These are phyloP conservation scores for Torulaspora indica DNA, from an alignment of 805 yeast species.

Conservation along the genomic window DNA sequence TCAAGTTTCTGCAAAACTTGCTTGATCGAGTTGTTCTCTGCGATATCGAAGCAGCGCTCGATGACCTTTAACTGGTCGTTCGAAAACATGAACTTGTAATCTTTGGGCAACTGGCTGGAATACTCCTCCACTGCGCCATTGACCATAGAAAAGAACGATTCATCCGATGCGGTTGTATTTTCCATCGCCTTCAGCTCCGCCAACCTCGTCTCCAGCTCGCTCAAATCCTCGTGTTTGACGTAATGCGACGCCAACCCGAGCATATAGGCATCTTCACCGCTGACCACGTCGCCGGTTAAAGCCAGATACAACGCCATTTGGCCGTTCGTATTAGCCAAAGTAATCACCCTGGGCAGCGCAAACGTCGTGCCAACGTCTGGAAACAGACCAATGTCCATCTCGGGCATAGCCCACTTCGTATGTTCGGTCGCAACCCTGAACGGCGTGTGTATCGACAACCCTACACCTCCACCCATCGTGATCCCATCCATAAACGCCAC, in stretches of 20 bases:
- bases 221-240: constrained; percentile 61
- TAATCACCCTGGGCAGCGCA: constrained; percentile 66
- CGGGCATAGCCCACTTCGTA: constrained; percentile 96
- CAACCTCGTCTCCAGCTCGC: constrained; percentile 59
- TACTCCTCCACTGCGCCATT: constrained; percentile 76
- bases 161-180: constrained; percentile 27
- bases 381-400: constrained; percentile 91
- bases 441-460: constrained; percentile 83
- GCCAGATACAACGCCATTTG: constrained; percentile 82
- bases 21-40: constrained; percentile 41
- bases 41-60: constrained; percentile 59
- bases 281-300: constrained; percentile 73
- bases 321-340: constrained; percentile 47
- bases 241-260: constrained; percentile 90
- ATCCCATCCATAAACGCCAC: constrained; percentile 87
- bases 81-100: constrained; percentile 55
- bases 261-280: constrained; percentile 75
- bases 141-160: constrained; percentile 43
- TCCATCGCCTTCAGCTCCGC: constrained; percentile 46
- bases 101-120: constrained; percentile 58
- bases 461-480: constrained; percentile 98
- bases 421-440: constrained; percentile 90
- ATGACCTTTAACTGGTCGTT: constrained; percentile 56
- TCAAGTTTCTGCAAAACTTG: constrained; percentile 52
- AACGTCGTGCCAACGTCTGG: constrained; percentile 95